Conservation (phyloP, 2,329 filamentous ascomycete species). For the Lomentospora prolificans region DNA sequence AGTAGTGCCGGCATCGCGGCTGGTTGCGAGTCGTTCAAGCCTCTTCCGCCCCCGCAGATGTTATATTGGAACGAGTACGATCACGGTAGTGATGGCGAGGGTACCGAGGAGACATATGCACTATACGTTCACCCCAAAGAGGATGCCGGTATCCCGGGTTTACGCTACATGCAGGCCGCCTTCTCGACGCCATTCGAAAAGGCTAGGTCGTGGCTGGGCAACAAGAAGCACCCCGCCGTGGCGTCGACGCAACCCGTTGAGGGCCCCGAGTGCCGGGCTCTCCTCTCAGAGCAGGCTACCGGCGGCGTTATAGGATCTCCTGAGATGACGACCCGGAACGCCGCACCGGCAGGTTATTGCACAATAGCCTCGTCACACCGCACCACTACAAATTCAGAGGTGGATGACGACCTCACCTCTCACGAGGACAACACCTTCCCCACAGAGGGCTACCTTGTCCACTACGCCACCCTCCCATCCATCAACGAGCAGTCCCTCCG, state of each 20-base stretch:
- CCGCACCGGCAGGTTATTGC: slow-evolving; percentile 20
- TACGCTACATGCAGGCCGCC: slow-evolving; percentile 47
- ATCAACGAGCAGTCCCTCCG: slow-evolving; percentile 39
- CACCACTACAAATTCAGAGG: slow-evolving; percentile 5
- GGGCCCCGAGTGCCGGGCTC: slow-evolving; percentile 18
- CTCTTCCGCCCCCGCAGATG: slow-evolving; percentile 21
- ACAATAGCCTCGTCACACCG: slow-evolving; percentile 14
- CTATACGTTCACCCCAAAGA: slow-evolving; percentile 67
- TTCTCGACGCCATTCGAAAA: slow-evolving; percentile 39
- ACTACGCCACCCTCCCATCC: slow-evolving; percentile 43
- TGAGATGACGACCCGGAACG: slow-evolving; percentile 4
- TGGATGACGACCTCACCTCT: slow-evolving; percentile 22
- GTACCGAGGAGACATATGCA: slow-evolving; percentile 50
- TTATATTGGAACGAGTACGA: slow-evolving; percentile 86
- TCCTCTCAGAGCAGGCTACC: slow-evolving; percentile 13
- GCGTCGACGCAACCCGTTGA: slow-evolving; percentile 7
- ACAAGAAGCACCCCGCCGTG: slow-evolving; percentile 16
- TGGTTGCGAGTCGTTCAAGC: slow-evolving; percentile 18
- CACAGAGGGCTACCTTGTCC: slow-evolving; percentile 38
- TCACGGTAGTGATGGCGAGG: slow-evolving; percentile 56
- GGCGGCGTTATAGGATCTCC: background rate
- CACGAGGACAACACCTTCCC: slow-evolving; percentile 22
- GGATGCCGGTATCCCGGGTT: slow-evolving; percentile 48
- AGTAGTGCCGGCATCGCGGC: slow-evolving; percentile 12
- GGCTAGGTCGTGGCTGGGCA: slow-evolving; percentile 36